Evolutionary conservation across 176 grass and related monocot genomes (phyloP).

Genomic region (Olyra latifolia): DNA sequence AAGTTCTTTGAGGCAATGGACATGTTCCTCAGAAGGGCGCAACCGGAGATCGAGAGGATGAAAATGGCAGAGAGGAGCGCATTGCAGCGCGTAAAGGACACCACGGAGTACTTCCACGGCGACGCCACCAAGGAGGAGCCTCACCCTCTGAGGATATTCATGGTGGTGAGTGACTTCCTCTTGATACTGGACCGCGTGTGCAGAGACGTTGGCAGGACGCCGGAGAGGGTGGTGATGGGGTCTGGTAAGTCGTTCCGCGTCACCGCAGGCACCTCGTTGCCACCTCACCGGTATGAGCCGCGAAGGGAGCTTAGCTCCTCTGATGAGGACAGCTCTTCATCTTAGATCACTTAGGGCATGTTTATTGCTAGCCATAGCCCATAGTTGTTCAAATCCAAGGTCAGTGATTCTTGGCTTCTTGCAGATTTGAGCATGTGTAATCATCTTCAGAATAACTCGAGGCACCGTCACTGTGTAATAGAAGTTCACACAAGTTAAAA

Average conservation of each 20-base stretch:
- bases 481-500: conserved; percentile 27
- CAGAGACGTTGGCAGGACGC: conserved; percentile 64
- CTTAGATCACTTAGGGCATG: conserved; percentile 31
- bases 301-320: conserved; percentile 36
- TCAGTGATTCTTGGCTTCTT: conserved; percentile 40
- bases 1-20: conserved; percentile 55
- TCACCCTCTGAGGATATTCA: conserved; percentile 66
- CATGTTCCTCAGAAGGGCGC: conserved; percentile 43
- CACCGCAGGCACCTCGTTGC: conserved; percentile 41
- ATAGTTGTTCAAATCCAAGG: conserved; percentile 22
- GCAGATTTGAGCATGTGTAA: conserved; percentile 11
- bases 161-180: conserved; percentile 68
- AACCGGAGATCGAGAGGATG: conserved; percentile 38
- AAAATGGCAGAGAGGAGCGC: conserved; percentile 41
- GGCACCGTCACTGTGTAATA: conserved; percentile 19
- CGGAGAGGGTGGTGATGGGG: conserved; percentile 64
- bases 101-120: conserved; percentile 67
- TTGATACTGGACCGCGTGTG: conserved; percentile 60
- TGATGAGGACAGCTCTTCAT: conserved; percentile 58
- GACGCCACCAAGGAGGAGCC: conserved; percentile 50
- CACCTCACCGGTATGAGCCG: conserved; percentile 1
- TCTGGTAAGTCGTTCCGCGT: conserved; percentile 57
- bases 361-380: too few species aligned
- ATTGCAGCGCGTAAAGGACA: conserved; percentile 54
- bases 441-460: conserved; percentile 13